Percentiles rank a stretch among this genome's conserved stretches.
Conservation (phyloP, 2,329 filamentous ascomycete genomes). For the Echinosphaeria canescens region DNA sequence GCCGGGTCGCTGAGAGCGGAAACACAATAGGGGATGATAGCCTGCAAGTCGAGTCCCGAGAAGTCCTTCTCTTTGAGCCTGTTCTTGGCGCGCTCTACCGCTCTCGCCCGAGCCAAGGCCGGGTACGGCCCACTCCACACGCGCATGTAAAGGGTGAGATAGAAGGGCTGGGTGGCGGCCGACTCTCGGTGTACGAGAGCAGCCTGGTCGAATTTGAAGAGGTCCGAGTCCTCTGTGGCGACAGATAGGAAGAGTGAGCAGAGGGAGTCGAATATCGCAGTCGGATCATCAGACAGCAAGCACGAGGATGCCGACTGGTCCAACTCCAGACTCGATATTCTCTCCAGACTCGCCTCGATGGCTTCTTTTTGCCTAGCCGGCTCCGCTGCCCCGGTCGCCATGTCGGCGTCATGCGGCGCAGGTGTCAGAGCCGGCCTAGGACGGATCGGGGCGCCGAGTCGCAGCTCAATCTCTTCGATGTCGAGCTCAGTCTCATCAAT, state of each 20-base stretch:
- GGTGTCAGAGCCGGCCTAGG: slow-evolving; percentile 26
- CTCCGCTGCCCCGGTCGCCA: slow-evolving; percentile 14
- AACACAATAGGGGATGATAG: slow-evolving; percentile 63
- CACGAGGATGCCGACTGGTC: slow-evolving; percentile 18
- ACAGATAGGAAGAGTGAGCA: slow-evolving; percentile 34
- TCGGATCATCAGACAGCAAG: slow-evolving; percentile 23
- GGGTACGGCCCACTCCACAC: slow-evolving; percentile 56
- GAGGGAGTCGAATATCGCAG: slow-evolving; percentile 32
- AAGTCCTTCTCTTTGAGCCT: slow-evolving; percentile 28
- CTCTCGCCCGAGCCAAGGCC: slow-evolving; percentile 42
- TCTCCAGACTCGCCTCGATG: slow-evolving; percentile 15
- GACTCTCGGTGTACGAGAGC: slow-evolving; percentile 29
- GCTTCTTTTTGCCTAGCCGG: slow-evolving; percentile 13
- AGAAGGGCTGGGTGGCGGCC: slow-evolving; percentile 39
- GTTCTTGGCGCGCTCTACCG: slow-evolving; percentile 41
- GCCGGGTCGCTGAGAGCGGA: slow-evolving; percentile 55
- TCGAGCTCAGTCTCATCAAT: slow-evolving; percentile 48
- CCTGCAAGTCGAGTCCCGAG: slow-evolving; percentile 44
- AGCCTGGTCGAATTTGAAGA: slow-evolving; percentile 28
- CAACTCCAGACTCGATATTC: slow-evolving; percentile 13
- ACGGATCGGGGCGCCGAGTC: slow-evolving; percentile 47
- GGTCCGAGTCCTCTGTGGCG: slow-evolving; percentile 19
- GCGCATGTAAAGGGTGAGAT: slow-evolving; percentile 53
- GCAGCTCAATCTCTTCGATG: slow-evolving; percentile 53
- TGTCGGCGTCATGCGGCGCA: slow-evolving; percentile 21